Evolutionary conservation across 2,329 filamentous ascomycete genomes (phyloP), one percentile per base, ranked within the genome.

Genomic region (Fonsecaea multimorphosa): DNA sequence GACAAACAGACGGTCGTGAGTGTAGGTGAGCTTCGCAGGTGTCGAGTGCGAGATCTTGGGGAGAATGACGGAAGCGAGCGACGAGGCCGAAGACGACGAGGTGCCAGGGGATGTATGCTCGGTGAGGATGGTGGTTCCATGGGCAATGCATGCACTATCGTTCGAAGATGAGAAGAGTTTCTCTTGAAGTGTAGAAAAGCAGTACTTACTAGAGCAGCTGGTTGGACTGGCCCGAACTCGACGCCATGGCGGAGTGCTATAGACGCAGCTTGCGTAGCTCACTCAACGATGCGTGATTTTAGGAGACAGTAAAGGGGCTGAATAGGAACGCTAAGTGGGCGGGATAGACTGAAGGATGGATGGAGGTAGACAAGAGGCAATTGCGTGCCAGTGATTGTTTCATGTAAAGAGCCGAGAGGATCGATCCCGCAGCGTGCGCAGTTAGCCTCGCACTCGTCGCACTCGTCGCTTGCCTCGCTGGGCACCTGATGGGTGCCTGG

Each of bases 1-100:
- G 78, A 98, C 95, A 83, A 95, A 92, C 78, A 96, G 89, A 66
- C 89, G 84, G 80, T 93, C 91, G 79, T 97, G 93, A 46, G 92
- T 96, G 82, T 96, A 97, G 61, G 94, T 98, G 71, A 96, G 87
- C 80, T 97, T 97, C 76, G 96, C 89, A 0, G 93, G 85, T 32
- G 85, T 82, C 70, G 84, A 81, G 82, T 99, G 95, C 63, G 86
- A 85, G 83, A 99, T 96, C 79, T 97, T 97, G 65, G 96, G 95
- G 52, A 99, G 92, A 82, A 99, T 93, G 73, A 97, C 84, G 52
- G 93, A 95, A 72, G 94, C 92, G 73, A 98, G 90, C 12, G 90
- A 93, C 3, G 92, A 96, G 69, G 93, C 91, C 73, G 92, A 93
- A 64, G 92, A 91, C 72, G 92, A 88, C 49, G 90, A 92, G 9